A percentile compares a stretch with the other conserved stretches of the same genome.
phyloP scores from a whole-genome alignment of 2,329 filamentous ascomycete species.

The Botrytis fabae region DNA sequence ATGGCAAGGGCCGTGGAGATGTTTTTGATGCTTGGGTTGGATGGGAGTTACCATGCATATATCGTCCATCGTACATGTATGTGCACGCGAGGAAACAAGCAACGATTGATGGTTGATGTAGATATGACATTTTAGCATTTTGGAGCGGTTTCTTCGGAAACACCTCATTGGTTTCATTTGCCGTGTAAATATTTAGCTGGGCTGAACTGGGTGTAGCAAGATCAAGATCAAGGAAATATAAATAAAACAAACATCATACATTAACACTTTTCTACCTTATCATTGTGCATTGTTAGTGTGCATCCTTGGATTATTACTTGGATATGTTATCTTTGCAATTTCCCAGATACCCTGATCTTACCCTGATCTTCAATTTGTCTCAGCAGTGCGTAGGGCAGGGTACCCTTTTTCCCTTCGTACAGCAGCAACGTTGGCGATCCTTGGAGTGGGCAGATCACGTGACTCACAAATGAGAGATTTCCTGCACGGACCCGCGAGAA shows the following conservation, averaged over 20 bases:
- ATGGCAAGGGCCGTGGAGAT: not conserved
- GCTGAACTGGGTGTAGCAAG: not conserved
- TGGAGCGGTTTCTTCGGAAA: not conserved
- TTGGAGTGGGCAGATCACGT: not conserved
- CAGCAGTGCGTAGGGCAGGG: not conserved
- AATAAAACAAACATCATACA: not conserved
- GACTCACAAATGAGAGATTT: not conserved
- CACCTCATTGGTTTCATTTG: not conserved
- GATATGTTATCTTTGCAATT: not conserved
- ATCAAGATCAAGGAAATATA: constrained; percentile 8
- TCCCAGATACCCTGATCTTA: not conserved
- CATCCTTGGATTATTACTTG: not conserved
- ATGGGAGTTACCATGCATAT: constrained; percentile 3
- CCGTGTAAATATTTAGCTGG: constrained; percentile 7
- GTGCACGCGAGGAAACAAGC: not conserved
- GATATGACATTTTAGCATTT: not conserved
- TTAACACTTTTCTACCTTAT: not conserved
- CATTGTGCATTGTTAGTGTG: not conserved
- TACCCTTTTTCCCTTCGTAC: not conserved
- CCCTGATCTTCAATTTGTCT: constrained; percentile 1
- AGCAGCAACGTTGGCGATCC: not conserved
- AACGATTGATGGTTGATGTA: not conserved
- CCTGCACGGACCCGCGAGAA: not conserved
- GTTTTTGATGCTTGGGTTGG: not conserved
- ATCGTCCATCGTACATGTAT: not conserved